Conservation (phyloP, 768 basidiomycete genomes). For the Rhodotorula diobovata region DNA sequence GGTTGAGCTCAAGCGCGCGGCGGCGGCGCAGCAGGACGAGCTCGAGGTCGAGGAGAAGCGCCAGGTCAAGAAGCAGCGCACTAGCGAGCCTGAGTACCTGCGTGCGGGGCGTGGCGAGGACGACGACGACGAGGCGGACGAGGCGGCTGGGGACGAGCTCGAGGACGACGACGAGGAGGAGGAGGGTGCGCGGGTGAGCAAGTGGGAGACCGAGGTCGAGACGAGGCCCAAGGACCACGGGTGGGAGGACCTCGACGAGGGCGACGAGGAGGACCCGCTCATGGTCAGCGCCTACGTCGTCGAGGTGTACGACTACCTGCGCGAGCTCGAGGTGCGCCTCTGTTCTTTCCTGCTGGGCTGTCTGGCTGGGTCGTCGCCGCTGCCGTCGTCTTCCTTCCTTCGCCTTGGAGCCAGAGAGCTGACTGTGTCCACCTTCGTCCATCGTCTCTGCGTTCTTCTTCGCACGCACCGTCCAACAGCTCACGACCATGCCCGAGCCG, state of each 20-base stretch:
- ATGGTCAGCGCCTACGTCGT: slow-evolving; percentile 96
- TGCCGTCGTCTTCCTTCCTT: background rate
- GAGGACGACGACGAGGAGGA: slow-evolving; percentile 45
- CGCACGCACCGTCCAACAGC: slow-evolving; percentile 49
- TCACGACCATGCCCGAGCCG: slow-evolving; percentile 71
- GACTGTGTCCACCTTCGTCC: background rate
- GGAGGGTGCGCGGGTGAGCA: slow-evolving; percentile 46
- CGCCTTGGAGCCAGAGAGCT: too few species aligned
- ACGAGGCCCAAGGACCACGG: slow-evolving; percentile 50
- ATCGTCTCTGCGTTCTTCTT: background rate
- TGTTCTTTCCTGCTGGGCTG: too few species aligned
- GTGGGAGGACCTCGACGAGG: slow-evolving; percentile 89
- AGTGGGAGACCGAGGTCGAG: slow-evolving; percentile 41
- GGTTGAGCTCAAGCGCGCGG: slow-evolving; percentile 27
- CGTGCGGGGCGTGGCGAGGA: slow-evolving; percentile 29
- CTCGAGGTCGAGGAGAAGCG: slow-evolving; percentile 33
- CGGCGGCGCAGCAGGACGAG: slow-evolving; percentile 9
- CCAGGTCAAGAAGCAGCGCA: slow-evolving; percentile 40
- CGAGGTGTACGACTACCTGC: slow-evolving; percentile 90
- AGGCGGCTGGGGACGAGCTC: slow-evolving; percentile 45
- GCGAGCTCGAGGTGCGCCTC: slow-evolving; percentile 66
- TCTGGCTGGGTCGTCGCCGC: too few species aligned
- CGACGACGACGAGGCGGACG: slow-evolving; percentile 45
- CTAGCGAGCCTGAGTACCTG: slow-evolving; percentile 30
- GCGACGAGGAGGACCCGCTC: slow-evolving; percentile 85